Conservation (phyloP, 257 asterid species). For the Solanum lycopersicoides region DNA sequence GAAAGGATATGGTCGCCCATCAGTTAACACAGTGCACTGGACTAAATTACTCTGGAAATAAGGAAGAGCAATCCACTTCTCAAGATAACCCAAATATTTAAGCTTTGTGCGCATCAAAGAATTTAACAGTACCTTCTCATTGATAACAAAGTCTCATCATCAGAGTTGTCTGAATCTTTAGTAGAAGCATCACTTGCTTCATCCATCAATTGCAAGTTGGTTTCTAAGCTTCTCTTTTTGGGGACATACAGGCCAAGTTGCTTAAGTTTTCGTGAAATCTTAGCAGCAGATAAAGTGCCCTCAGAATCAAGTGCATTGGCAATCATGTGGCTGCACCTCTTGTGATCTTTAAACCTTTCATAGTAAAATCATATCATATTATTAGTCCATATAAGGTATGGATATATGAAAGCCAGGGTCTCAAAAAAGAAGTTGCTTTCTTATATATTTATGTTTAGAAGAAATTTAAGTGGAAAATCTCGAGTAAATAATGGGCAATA, state of each 20-base stretch:
- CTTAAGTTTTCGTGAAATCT: conserved; percentile 75
- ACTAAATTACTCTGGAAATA: neutral
- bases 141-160: conserved; percentile 54
- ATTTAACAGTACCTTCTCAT: conserved; percentile 41
- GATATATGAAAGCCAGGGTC: neutral
- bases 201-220: conserved; percentile 43
- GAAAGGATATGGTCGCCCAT: neutral
- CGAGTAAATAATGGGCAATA: neutral
- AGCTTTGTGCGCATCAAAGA: neutral
- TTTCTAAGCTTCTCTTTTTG: conserved; percentile 33
- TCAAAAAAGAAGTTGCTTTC: neutral
- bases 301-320: conserved; percentile 69
- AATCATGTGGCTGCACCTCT: conserved; percentile 82
- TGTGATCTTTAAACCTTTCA: conserved; percentile 75
- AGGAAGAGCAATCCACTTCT: neutral
- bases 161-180: conserved; percentile 42
- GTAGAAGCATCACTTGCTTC: conserved; percentile 31
- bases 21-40: neutral
- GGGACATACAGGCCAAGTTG: conserved; percentile 70
- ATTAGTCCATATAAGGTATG: neutral
- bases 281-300: conserved; percentile 57
- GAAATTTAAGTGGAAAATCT: neutral
- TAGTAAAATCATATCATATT: conserved; percentile 1
- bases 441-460: conserved; percentile 3
- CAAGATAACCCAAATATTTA: neutral